A percentile compares a stretch with the other conserved stretches of the same genome.
These are phyloP conservation scores for Hypomontagnella submonticulosa DNA, from an alignment of 495 filamentous ascomycete genomes.

Conservation along the genomic window DNA sequence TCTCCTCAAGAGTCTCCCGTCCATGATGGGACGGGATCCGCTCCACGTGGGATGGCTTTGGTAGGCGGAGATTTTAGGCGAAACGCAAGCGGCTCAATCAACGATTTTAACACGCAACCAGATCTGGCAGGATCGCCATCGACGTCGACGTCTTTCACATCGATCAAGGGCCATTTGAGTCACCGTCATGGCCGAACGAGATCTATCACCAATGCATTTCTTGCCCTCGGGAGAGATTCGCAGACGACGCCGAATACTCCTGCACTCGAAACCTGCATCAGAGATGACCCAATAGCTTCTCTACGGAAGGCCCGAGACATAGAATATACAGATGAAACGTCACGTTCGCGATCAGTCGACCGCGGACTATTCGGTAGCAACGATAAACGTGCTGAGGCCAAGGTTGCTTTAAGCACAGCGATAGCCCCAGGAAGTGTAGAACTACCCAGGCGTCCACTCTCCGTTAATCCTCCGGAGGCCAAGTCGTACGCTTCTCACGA, in stretches of 20 bases:
- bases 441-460: slow-evolving; percentile 55
- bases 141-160: slow-evolving; percentile 56
- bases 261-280: slow-evolving; percentile 55
- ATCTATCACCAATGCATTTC: slow-evolving; percentile 67
- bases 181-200: slow-evolving; percentile 54
- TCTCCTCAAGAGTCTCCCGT: slow-evolving; percentile 69
- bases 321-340: slow-evolving; percentile 56
- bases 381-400: slow-evolving; percentile 73
- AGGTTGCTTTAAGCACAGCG: slow-evolving; percentile 68
- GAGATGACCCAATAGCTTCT: slow-evolving; percentile 52
- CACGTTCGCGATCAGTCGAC: slow-evolving; percentile 67
- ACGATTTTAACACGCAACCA: slow-evolving; percentile 51
- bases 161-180: slow-evolving; percentile 33
- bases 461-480: slow-evolving; percentile 48
- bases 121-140: slow-evolving; percentile 66
- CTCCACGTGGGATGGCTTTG: slow-evolving; percentile 58
- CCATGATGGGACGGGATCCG: slow-evolving; percentile 47
- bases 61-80: slow-evolving; percentile 51
- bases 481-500: slow-evolving; percentile 20
- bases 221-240: slow-evolving; percentile 52
- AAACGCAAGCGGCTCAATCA: slow-evolving; percentile 52
- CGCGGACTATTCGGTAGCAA: slow-evolving; percentile 62
- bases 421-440: slow-evolving; percentile 72
- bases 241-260: slow-evolving; percentile 60
- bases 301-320: slow-evolving; percentile 61